Evolutionary conservation across 352 stramenopile species (phyloP), one percentile per base, ranked within the genome.

Genomic region (Phytophthora cactorum): DNA sequence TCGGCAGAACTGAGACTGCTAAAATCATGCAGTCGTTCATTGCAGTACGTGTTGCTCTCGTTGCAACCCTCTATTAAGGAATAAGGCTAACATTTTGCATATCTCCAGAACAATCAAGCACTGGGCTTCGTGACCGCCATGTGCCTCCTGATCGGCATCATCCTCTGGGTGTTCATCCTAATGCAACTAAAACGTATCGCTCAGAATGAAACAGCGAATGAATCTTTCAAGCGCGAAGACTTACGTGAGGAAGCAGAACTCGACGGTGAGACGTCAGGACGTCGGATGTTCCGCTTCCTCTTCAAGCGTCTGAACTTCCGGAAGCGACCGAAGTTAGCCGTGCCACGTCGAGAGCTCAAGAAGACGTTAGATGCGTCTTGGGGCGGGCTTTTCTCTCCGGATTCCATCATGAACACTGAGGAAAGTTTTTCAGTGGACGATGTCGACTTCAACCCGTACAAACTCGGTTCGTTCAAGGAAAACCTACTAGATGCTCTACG

Each of bases 161-260:
- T 93, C 47, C 53, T 93, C 5, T 92, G 83, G 78, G 55, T 86
- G 1, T 92, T 95, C 64, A 64, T 95, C 28, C 55, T 92, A 28
- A 88, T 91, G 60, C 87, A 95, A 44, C 65, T 95, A 2, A 78
- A 80, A 45, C 87, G 87, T 32, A 90, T 95, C 57, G 63, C 73
- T 8, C 78, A 79, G 54, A 95, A 95, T 36, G 78, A 79, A 52
- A 93, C 87, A 4, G 86, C 87, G 4, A 92, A 90, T 58, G 87
- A 95, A 64, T 82, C 85, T 10, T 95, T 95, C 52, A 95, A 95
- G 69, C 87, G 87, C 36, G 82, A 93, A 67, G 79, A 85, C 17
- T 66, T 93, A n/a, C 78, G 70, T 36, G 77, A 87, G n/a, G 63
- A 83, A 66, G 84, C 81, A 3, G 69, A 81, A 36, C 61, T 86